Conservation (phyloP, 768 basidiomycete species). For the Trametes elegans region DNA sequence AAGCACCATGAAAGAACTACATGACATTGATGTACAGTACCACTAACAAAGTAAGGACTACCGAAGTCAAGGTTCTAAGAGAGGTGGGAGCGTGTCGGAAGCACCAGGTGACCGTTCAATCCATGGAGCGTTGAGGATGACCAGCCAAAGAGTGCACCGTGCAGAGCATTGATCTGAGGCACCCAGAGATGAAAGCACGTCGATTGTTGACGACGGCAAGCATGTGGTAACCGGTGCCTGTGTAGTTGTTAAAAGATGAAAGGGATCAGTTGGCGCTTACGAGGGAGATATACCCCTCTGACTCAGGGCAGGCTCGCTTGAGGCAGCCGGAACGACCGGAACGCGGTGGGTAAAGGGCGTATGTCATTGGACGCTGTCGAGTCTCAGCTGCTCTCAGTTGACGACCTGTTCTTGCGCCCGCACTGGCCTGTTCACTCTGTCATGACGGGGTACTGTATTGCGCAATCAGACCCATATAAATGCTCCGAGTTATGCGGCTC, state of each 20-base stretch:
- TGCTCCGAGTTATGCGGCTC: neutral
- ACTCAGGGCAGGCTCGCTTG: slow-evolving; percentile 48
- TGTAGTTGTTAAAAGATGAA: slow-evolving; percentile 67
- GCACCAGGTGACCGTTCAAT: slow-evolving; percentile 63
- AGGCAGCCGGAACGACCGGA: neutral
- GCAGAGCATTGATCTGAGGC: slow-evolving; percentile 54
- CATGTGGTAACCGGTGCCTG: slow-evolving; percentile 58
- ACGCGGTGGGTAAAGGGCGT: neutral
- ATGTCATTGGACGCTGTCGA: neutral
- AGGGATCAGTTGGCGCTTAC: neutral
- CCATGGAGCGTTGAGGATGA: slow-evolving; percentile 43
- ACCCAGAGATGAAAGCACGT: slow-evolving; percentile 53
- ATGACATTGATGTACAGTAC: neutral
- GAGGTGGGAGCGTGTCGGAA: slow-evolving; percentile 36
- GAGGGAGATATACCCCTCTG: slow-evolving; percentile 6
- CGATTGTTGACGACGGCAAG: slow-evolving; percentile 38
- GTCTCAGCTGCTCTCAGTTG: too few relatives aligned
- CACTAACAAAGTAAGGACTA: neutral
- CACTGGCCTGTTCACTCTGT: neutral
- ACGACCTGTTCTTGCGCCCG: too few relatives aligned
- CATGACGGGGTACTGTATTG: too few relatives aligned
- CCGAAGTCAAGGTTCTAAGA: neutral
- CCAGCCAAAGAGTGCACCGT: slow-evolving; percentile 63
- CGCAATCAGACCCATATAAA: too few relatives aligned
- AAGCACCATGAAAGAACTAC: too few relatives aligned